A percentile compares a stretch with the other conserved stretches of the same genome.
phyloP scores from a whole-genome alignment of 108 stramenopile genomes.

The Chaetoceros tenuissimus region DNA sequence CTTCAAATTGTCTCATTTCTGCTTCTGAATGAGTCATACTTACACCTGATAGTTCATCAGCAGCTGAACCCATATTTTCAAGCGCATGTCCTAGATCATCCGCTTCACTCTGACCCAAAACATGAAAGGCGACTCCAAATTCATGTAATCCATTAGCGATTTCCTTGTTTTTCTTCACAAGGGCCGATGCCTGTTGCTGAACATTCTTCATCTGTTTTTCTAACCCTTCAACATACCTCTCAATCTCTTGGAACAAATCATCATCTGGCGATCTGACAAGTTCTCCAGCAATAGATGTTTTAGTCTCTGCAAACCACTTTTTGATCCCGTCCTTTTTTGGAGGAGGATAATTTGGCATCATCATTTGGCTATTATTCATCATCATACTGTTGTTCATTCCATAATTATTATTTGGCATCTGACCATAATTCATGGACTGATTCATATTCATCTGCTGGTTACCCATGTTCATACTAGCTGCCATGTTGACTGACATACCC shows the following conservation, averaged over 20 bases:
- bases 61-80: conserved; percentile 74
- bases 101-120: conserved; percentile 88
- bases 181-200: conserved; percentile 71
- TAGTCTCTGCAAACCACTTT: conserved; percentile 85
- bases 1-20: conserved; percentile 84
- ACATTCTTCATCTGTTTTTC: conserved; percentile 91
- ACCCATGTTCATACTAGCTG: conserved; percentile 1
- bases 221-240: conserved; percentile 81
- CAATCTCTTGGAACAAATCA: conserved; percentile 87
- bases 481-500: conserved; percentile 9
- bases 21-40: conserved; percentile 78
- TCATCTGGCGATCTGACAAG: conserved; percentile 81
- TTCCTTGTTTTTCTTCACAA: conserved; percentile 92
- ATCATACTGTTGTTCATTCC: conserved; percentile 16
- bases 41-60: conserved; percentile 69
- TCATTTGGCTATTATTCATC: conserved; percentile 7
- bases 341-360: conserved; percentile 12
- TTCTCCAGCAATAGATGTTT: conserved; percentile 70
- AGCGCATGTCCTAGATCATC: conserved; percentile 82
- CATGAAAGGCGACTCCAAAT: conserved; percentile 93
- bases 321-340: conserved; percentile 70
- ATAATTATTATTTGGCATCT: no score
- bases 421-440: no score
- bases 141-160: conserved; percentile 91
- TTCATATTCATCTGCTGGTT: conserved; percentile 3